Base-by-base conservation (phyloP, 2,329 filamentous ascomycete species). In the Capronia coronata region DNA sequence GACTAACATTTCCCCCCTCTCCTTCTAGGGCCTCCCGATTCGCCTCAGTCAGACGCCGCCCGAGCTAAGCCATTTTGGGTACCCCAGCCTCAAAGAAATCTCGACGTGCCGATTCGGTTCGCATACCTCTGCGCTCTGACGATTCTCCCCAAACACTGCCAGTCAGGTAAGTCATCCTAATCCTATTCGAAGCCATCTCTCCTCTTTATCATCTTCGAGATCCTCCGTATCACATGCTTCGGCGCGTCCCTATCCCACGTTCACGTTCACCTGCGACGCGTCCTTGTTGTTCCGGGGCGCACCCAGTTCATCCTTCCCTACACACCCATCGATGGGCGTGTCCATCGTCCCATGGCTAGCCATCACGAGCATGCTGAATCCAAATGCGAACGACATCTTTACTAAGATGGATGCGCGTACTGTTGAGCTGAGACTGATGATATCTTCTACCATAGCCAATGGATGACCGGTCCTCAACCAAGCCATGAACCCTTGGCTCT, bases 401-500 rank as follows among this genome's bases (percentile, higher is more conserved):
- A 5, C 41, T 43, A 44, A 16, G 49, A 58, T 57, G 51, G 29
- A 43, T 19, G 22, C 47, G 49, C 30, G 35, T 49, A 16, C 19
- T 39, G 18, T 37, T 44, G 53, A 46, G 43, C 43, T 38, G 37
- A 58, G 59, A 56, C 58, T 63, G 58, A 64, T 64, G 49, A 60
- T 60, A 60, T 58, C 59, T 55, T 62, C 45, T 59, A 45, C 53
- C 60, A 43, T 59, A 58, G 56, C 64, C 71, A 69, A 73, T 73
- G 71, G 71, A 70, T 70, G 47, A 56, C 57, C 68, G 65, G 65
- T 62, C 65, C 63, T 65, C 64, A 60, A 61, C 61, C 64, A 67
- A 71, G 71, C 70, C 65, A 74, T 75, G 72, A 75, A 74, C 69
- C 69, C 68, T 65, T 74, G 72, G 72, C 69, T 70, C 61, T 64